A percentile compares a stretch with the other conserved stretches of the same genome.
phyloP scores from a whole-genome alignment of 257 asterid genomes.

The Solanum raphanifolium region DNA sequence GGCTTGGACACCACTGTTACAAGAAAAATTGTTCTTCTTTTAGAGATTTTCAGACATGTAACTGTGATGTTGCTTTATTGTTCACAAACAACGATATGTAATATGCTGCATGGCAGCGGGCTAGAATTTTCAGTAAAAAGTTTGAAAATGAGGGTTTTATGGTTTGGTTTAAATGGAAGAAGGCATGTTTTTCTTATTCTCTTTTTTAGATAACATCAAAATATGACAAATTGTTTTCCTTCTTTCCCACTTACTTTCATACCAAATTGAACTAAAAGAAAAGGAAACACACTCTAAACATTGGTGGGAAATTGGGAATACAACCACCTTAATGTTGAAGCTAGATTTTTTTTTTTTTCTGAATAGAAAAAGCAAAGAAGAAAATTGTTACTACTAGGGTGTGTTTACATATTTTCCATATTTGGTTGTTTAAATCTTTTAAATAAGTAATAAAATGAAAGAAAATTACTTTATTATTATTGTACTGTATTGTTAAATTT shows the following conservation, averaged over 20 bases:
- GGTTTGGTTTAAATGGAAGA: not conserved
- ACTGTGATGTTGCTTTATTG: not conserved
- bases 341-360: not conserved
- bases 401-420: not conserved
- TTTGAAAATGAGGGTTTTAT: not conserved
- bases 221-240: not conserved
- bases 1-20: not conserved
- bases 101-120: not conserved
- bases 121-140: not conserved
- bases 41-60: not conserved
- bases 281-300: not conserved
- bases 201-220: not conserved
- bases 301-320: too few species aligned
- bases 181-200: not conserved
- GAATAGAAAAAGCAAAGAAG: not conserved
- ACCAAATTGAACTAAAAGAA: not conserved
- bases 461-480: too few species aligned
- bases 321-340: not conserved
- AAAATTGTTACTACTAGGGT: not conserved
- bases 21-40: not conserved
- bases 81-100: not conserved
- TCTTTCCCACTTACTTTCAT: not conserved
- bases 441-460: not conserved
- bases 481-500: not conserved
- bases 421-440: not conserved